Evolutionary conservation across 306 rosid genomes (phyloP), one percentile per base, ranked within the genome.

Genomic region (Fragaria iinumae): DNA sequence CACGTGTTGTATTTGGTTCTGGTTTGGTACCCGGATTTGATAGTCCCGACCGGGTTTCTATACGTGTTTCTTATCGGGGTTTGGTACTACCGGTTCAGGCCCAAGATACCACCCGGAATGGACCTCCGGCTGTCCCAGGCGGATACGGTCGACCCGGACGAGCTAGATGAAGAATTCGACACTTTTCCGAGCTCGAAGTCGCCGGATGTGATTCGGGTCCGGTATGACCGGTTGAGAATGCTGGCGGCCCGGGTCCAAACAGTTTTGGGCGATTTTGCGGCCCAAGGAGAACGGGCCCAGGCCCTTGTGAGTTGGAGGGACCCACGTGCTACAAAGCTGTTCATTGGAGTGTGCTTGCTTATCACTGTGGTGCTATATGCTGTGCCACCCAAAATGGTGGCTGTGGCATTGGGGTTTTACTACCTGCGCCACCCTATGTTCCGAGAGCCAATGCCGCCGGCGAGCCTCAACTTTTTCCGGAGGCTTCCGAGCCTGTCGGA

Each of bases 1-100:
- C 98, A 95, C 43, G 59, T 90, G 11, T 71, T 95, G 0, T 95
- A 92, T 45, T 55, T 95, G 62, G 98, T 95, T 1, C 97, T 95
- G 57, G 98, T 95, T 87, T 95, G 98, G 98, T 92, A 92, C 75
- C 98, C 98, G 2, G 98, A 90, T 88, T 86, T 95, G 77, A 73
- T 89, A 34, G 97, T 89, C 50, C 98, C 98, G 2, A 92, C 98
- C 0, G 98, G 90, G 73, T 95, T 92, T 74, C 77, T 95, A 3
- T 95, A 95, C 71, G 88, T 95, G 36, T 91, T 92, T 77, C 67
- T 95, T 44, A 89, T 95, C 3, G 98, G 98, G 0, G 92, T 90
- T 32, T 95, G 98, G 98, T 92, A 95, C 68, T 95, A 83, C 62
- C 93, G 97, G 62, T 95, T 95, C 69, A 82, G 87, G 60, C 99